These are phyloP conservation scores for Suzukiozyma palmioleophila DNA, from an alignment of 1,139 yeast genomes.

Conservation along the genomic window DNA sequence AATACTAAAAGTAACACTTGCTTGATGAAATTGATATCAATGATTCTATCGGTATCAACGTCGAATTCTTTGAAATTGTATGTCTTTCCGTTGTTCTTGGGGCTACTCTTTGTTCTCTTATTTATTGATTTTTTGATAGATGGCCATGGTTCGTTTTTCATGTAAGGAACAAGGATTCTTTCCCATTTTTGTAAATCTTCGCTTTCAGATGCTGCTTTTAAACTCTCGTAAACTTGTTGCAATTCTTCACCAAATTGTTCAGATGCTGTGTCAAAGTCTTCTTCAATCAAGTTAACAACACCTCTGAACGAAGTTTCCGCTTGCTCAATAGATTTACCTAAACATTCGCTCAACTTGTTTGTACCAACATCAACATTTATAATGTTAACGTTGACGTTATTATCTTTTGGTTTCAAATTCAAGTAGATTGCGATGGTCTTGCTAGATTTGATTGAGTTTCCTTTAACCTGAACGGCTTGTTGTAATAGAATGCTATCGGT, in stretches of 20 bases:
- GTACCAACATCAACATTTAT: slow-evolving; percentile 61
- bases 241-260: slow-evolving; percentile 18
- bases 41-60: slow-evolving; percentile 58
- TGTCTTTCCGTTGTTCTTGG: slow-evolving; percentile 6
- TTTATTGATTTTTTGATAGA: slow-evolving; percentile 16
- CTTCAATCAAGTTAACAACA: slow-evolving; percentile 25
- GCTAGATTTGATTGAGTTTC: slow-evolving; percentile 35
- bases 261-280: slow-evolving; percentile 18
- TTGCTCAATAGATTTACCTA: slow-evolving; percentile 55
- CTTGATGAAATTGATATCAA: slow-evolving; percentile 57
- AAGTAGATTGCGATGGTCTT: slow-evolving; percentile 42
- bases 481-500: slow-evolving; percentile 26
- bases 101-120: slow-evolving; percentile 8
- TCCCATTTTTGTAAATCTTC: slow-evolving; percentile 27
- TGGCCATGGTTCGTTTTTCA: slow-evolving; percentile 27
- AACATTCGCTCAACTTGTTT: slow-evolving; percentile 66
- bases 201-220: slow-evolving; percentile 15
- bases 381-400: slow-evolving; percentile 40
- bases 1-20: slow-evolving; percentile 46
- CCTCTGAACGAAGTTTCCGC: slow-evolving; percentile 19
- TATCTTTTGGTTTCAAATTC: slow-evolving; percentile 38
- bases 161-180: slow-evolving; percentile 27
- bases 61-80: slow-evolving; percentile 44
- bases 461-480: slow-evolving; percentile 39
- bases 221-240: slow-evolving; percentile 18